Conservation (phyloP, 1,284 basidiomycete genomes). For the Malassezia japonica region DNA sequence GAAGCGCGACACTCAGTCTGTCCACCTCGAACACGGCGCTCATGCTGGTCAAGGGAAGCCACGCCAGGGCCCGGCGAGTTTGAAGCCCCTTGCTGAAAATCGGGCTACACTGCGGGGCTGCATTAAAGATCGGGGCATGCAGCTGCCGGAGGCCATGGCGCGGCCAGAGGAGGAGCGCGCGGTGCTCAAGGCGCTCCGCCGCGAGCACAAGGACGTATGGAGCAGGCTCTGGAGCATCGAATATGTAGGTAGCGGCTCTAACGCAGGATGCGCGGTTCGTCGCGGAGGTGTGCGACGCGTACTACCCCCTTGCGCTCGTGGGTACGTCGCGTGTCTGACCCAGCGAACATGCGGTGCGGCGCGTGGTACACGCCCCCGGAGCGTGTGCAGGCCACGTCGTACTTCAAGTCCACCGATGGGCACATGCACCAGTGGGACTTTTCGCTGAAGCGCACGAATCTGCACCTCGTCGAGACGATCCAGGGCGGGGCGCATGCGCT, state of each 20-base stretch:
- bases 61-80: too few relatives aligned
- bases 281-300: constrained; percentile 6
- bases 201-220: constrained; percentile 10
- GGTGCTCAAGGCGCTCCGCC: constrained; percentile 11
- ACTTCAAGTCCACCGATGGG: constrained; percentile 97
- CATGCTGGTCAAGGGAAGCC: too few relatives aligned
- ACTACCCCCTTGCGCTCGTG: constrained; percentile 11
- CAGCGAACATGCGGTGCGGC: constrained; percentile 84
- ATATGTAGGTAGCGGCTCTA: constrained; percentile 5
- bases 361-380: constrained; percentile 80
- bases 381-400: constrained; percentile 54
- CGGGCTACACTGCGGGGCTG: too few relatives aligned
- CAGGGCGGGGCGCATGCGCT: constrained; percentile 43
- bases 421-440: constrained; percentile 57
- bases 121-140: too few relatives aligned
- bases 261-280: constrained; percentile 13
- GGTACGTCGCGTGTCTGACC: constrained; percentile 16
- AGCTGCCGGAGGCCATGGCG: too few relatives aligned
- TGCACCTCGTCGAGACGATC: constrained; percentile 64
- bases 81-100: too few relatives aligned
- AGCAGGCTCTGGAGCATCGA: constrained; percentile 13
- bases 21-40: background rate
- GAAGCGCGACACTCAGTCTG: background rate
- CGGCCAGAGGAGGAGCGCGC: constrained; percentile 4
- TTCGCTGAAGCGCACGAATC: constrained; percentile 59